Percentiles rank a stretch among this genome's conserved stretches.
Evolutionary conservation across 495 filamentous ascomycete species (phyloP).

Genomic region (Choiromyces venosus): DNA sequence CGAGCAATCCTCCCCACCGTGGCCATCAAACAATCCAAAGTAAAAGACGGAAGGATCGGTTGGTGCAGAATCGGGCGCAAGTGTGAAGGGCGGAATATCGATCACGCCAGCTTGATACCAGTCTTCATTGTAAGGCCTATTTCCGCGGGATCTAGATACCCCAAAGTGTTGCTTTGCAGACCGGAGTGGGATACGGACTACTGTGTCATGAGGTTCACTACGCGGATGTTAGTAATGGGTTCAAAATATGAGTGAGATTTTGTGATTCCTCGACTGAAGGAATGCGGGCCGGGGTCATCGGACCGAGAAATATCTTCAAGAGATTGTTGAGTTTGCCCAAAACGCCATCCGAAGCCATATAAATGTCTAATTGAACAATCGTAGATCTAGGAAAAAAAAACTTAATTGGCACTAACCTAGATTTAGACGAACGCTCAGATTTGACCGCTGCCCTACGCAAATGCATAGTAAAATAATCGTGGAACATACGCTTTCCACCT

Average conservation of each 20-base stretch:
- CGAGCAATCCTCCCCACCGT: conserved; percentile 86
- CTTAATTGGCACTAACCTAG: background rate
- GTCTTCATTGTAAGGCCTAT: conserved; percentile 84
- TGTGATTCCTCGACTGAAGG: background rate
- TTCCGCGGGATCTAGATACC: conserved; percentile 68
- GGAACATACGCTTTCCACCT: conserved; percentile 56
- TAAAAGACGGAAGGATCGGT: conserved; percentile 66
- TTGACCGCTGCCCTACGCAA: conserved; percentile 82
- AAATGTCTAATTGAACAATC: background rate
- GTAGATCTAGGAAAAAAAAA: background rate
- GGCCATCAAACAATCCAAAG: conserved; percentile 92
- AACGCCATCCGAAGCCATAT: background rate
- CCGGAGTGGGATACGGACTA: conserved; percentile 93
- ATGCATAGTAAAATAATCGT: conserved; percentile 95
- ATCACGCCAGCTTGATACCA: conserved; percentile 92
- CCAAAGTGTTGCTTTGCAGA: conserved; percentile 97
- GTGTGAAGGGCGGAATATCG: conserved; percentile 80
- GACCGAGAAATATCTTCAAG: background rate
- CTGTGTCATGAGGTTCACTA: conserved; percentile 49
- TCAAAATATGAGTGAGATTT: background rate
- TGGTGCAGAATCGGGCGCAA: conserved; percentile 5
- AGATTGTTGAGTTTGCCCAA: background rate
- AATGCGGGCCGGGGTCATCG: background rate
- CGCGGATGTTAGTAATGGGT: background rate
- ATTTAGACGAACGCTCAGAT: background rate